Evolutionary conservation across 495 filamentous ascomycete genomes (phyloP).

Genomic region (Daldinia caldariorum): DNA sequence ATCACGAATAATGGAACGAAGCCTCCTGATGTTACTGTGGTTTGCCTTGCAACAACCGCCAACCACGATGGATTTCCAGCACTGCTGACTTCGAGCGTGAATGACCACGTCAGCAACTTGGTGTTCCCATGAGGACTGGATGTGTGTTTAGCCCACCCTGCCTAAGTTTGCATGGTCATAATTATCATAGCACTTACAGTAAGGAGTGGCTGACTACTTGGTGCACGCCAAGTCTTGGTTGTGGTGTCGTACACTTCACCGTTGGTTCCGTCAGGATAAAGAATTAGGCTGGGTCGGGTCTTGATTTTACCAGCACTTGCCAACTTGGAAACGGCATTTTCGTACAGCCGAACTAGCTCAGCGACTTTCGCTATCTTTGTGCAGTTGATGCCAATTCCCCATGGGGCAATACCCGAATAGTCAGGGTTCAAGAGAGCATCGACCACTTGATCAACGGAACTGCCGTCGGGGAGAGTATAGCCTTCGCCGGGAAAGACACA

Average conservation of each 20-base stretch:
- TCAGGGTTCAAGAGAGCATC: conserved; percentile 51
- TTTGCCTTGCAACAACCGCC: conserved; percentile 71
- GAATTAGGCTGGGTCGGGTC: conserved; percentile 64
- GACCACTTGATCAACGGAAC: conserved; percentile 57
- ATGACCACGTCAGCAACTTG: conserved; percentile 65
- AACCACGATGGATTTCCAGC: conserved; percentile 63
- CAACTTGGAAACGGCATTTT: conserved; percentile 51
- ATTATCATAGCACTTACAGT: conserved; percentile 25
- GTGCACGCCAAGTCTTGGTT: conserved; percentile 66
- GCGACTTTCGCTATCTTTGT: conserved; percentile 66
- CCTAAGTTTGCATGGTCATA: conserved; percentile 5
- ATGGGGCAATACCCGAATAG: conserved; percentile 51
- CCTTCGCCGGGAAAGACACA: conserved; percentile 66
- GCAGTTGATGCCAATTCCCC: conserved; percentile 75
- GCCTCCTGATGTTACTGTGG: conserved; percentile 59
- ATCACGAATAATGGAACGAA: conserved; percentile 46
- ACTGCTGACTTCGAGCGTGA: conserved; percentile 65
- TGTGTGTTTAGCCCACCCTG: conserved; percentile 12
- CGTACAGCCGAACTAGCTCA: conserved; percentile 58
- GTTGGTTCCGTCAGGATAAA: conserved; percentile 76
- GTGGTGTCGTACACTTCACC: conserved; percentile 71
- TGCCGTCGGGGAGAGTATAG: conserved; percentile 58
- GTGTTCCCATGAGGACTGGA: conserved; percentile 60
- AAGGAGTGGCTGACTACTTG: conserved; percentile 28
- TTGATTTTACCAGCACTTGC: conserved; percentile 43